Conservation (phyloP, 1,139 yeast genomes). For the Geotrichum europaeum region DNA sequence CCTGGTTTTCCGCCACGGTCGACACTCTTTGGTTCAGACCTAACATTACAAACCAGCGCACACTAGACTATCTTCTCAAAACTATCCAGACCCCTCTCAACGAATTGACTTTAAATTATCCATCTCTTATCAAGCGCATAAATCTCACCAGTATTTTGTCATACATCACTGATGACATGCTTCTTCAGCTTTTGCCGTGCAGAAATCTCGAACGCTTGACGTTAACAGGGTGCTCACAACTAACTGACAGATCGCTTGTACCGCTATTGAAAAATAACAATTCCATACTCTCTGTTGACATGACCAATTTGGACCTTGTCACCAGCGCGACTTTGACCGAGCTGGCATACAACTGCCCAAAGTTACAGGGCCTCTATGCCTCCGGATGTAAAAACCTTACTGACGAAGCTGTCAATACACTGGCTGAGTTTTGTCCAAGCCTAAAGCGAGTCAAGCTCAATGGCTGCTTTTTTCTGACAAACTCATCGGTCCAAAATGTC, state of each 20-base stretch:
- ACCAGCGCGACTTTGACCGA: slow-evolving; percentile 63
- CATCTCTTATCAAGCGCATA: slow-evolving; percentile 50
- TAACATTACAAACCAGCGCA: slow-evolving; percentile 38
- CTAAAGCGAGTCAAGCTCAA: slow-evolving; percentile 79
- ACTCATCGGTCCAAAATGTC: slow-evolving; percentile 57
- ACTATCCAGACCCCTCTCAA: slow-evolving; percentile 44
- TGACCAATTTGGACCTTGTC: slow-evolving; percentile 72
- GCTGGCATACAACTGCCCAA: slow-evolving; percentile 64
- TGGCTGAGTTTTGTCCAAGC: slow-evolving; percentile 62
- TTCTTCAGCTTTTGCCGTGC: slow-evolving; percentile 41
- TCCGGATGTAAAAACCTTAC: slow-evolving; percentile 72
- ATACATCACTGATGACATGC: slow-evolving; percentile 56
- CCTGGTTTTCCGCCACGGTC: slow-evolving; percentile 74
- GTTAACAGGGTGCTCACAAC: slow-evolving; percentile 66
- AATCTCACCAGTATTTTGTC: slow-evolving; percentile 73
- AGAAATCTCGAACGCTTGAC: slow-evolving; percentile 78
- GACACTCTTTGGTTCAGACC: slow-evolving; percentile 91
- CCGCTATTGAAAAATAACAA: slow-evolving; percentile 59
- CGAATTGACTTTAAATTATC: slow-evolving; percentile 31
- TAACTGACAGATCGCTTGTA: slow-evolving; percentile 58
- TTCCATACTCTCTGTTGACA: slow-evolving; percentile 76
- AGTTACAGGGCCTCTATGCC: slow-evolving; percentile 85
- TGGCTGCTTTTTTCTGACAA: slow-evolving; percentile 62
- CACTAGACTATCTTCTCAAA: slow-evolving; percentile 17
- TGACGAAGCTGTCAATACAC: slow-evolving; percentile 55